Base-by-base conservation (phyloP, 441 rosid genomes). In the Populus trichocarpa region DNA sequence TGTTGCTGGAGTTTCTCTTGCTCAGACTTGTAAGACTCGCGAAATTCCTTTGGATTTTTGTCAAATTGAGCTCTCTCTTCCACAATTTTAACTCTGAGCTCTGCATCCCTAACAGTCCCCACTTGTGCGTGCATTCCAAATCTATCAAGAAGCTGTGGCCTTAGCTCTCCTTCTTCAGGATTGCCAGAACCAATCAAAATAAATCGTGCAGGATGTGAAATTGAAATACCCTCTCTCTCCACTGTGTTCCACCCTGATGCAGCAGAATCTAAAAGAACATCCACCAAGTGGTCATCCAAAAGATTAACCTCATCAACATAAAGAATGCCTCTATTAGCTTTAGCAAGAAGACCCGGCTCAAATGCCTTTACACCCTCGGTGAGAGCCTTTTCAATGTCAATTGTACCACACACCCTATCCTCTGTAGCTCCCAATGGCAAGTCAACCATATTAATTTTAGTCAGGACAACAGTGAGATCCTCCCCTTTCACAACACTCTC, bases 181-280 rank as follows among this genome's bases (percentile, higher is more conserved):
- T 96, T 96, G 14, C 99, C 98, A 0, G 99, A 96, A 76, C 99
- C 99, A 64, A 96, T 96, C 69, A 96, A 87, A 83, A 96, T 96
- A 84, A 94, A 96, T 70, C 97, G 90, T n/a, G 99, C 98, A 0
- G 99, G 99, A 77, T 96, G 99, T 67, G 98, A 93, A 76, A 94
- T 91, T 8, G 98, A 96, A 69, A 96, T 93, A 66, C 99, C 98
- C 87, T 96, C 98, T 85, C 99, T 89, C 85, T 96, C 99, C 61
- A 96, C 98, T 0, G 98, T 96, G 81, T 96, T 94, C 99, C 98
- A 96, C 70, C 99, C 97, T 0, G 99, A 96, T 69, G 99, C 98
- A 82, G 99, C 99, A 1, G 99, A 96, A 88, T 96, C 98, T 79
- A 96, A 81, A 81, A 93, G 94, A 80, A 96, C 99, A 80, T 95